Evolutionary conservation across 2,329 filamentous ascomycete genomes (phyloP), one percentile per base, ranked within the genome.

Genomic region (Aspergillus sclerotialis): DNA sequence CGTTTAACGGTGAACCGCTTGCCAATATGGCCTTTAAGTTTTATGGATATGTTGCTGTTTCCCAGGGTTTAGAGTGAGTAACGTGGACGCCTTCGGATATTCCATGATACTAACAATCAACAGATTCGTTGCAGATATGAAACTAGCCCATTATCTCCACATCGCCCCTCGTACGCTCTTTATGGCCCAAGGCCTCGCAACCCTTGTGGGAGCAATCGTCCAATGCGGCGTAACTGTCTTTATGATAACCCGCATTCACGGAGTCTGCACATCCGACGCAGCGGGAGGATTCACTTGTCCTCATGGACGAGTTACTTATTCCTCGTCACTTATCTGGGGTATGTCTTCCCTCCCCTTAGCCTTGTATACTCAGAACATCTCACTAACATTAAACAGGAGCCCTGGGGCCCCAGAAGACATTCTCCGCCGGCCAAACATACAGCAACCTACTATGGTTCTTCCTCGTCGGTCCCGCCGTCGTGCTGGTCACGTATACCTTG

Each of bases 241-340:
- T 46, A 63, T 69, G 32, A 55, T 73, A 18, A 64, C 61, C 5
- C 59, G 63, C 28, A 68, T 73, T 33, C 55, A 63, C 5, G 55
- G 59, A 7, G 56, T 71, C 18, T 74, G 70, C 42, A 72, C 74
- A 2, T 69, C 72, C 3, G 70, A 82, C 40, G 61, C 70, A 12
- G 69, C 76, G 49, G 68, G 69, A 36, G 81, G 79, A 25, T 71
- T 78, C 40, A 75, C 65, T 10, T 79, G 75, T 52, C 75, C 76
- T 7, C 65, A 68, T 28, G 70, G 72, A 11, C 66, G 65, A 16
- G 73, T 76, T 0, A 78, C 78, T 49, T 86, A 80, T 60, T 84
- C 78, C 0, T 78, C 78, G 0, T 84, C 79, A 9, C 67, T 84
- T 33, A 76, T 84, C 44, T 84, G 81, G 81, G 82, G 82, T 60